A percentile compares a stretch with the other conserved stretches of the same genome.
These are phyloP conservation scores for Ceratocystis eucalypticola DNA, from an alignment of 2,329 filamentous ascomycete species.

Conservation along the genomic window DNA sequence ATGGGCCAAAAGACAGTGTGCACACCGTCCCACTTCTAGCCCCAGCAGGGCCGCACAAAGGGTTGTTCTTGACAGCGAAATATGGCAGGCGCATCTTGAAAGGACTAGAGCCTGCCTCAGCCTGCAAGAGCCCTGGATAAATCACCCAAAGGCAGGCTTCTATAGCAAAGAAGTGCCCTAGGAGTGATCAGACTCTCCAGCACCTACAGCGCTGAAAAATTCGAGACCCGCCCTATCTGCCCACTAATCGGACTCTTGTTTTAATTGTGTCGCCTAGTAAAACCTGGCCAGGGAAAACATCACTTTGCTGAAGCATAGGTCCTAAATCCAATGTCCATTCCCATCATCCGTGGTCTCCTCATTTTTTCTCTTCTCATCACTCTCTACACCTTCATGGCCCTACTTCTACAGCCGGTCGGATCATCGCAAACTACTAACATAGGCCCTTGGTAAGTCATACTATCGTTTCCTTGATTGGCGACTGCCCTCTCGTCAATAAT, in stretches of 20 bases:
- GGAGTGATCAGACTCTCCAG: neutral
- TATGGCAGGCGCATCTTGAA: slow-evolving; percentile 14
- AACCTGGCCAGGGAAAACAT: neutral
- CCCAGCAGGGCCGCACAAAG: slow-evolving; percentile 18
- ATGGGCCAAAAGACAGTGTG: slow-evolving; percentile 18
- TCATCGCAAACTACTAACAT: slow-evolving; percentile 15
- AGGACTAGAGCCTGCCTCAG: neutral
- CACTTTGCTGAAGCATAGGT: neutral
- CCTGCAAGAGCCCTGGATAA: neutral
- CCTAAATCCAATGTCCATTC: neutral
- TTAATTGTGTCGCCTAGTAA: neutral
- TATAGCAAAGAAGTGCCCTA: neutral
- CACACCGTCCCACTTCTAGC: slow-evolving; percentile 14
- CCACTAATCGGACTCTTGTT: neutral
- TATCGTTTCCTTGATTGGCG: neutral
- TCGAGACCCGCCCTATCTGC: slow-evolving; percentile 5
- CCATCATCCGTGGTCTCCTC: slow-evolving; percentile 14
- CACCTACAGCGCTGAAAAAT: neutral
- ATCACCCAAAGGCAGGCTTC: neutral
- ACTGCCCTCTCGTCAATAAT: neutral
- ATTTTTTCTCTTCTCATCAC: slow-evolving; percentile 14
- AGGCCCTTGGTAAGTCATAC: slow-evolving; percentile 9
- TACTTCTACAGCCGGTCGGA: neutral
- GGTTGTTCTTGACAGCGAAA: slow-evolving; percentile 10
- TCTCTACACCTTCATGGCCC: slow-evolving; percentile 10